Evolutionary conservation across 1,284 basidiomycete genomes (phyloP).

Genomic region (Hymenochaete sp.): DNA sequence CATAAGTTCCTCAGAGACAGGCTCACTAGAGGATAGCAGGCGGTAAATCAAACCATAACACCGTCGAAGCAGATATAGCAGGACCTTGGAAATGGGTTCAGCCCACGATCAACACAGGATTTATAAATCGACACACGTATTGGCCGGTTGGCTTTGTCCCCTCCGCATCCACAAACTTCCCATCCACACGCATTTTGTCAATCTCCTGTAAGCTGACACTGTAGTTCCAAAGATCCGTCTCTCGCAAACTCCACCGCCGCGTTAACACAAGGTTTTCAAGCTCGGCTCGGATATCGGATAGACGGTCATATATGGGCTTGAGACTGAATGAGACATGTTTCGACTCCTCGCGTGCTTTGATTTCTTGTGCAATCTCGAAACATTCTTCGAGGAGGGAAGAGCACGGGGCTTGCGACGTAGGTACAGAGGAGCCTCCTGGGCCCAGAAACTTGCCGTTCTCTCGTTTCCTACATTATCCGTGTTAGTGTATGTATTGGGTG

Average conservation of each 20-base stretch:
- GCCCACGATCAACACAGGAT: no score
- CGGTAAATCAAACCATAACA: slow-evolving; percentile 97
- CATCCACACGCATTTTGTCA: slow-evolving; percentile 93
- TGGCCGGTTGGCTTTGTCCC: slow-evolving; percentile 87
- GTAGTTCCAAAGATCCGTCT: slow-evolving; percentile 95
- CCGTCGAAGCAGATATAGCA: slow-evolving; percentile 86
- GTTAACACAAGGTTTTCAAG: slow-evolving; percentile 88
- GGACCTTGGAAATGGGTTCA: slow-evolving; percentile 49
- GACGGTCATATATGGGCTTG: slow-evolving; percentile 91
- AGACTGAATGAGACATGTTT: slow-evolving; percentile 84
- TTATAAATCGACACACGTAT: slow-evolving; percentile 52
- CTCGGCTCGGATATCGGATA: slow-evolving; percentile 79
- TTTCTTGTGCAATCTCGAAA: slow-evolving; percentile 95
- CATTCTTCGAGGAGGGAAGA: slow-evolving; percentile 91
- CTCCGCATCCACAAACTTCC: slow-evolving; percentile 93
- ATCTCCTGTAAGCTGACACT: slow-evolving; percentile 92
- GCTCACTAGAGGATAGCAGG: slow-evolving; percentile 93
- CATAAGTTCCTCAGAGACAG: slow-evolving; percentile 97
- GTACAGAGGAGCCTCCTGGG: slow-evolving; percentile 79
- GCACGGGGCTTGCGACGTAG: slow-evolving; percentile 84
- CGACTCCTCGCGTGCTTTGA: slow-evolving; percentile 88
- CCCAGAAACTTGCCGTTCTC: slow-evolving; percentile 96
- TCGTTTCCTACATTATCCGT: slow-evolving; percentile 53
- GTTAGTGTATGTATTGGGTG: slow-evolving; percentile 3
- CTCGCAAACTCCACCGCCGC: slow-evolving; percentile 93